These are phyloP conservation scores for Capronia americana DNA, from an alignment of 2,329 filamentous ascomycete genomes.

Conservation along the genomic window DNA sequence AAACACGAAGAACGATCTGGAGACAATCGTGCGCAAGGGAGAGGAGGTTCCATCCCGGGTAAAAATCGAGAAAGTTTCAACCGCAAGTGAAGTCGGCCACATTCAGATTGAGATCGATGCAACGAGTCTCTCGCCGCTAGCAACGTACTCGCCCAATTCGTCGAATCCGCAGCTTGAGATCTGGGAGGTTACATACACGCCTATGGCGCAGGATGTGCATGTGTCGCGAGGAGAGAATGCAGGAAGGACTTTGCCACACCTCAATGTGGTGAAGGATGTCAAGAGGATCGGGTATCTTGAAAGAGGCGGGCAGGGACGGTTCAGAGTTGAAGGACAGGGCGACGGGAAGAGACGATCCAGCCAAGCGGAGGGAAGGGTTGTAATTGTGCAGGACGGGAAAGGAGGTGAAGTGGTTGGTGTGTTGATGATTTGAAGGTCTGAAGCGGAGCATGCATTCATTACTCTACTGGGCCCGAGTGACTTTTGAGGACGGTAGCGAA, in stretches of 20 bases:
- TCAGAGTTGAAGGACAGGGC: neutral
- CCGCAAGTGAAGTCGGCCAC: neutral
- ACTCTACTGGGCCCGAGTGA: too few species aligned
- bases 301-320: neutral
- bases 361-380: slow-evolving; percentile 46
- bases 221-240: slow-evolving; percentile 17
- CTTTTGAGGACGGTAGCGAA: too few species aligned
- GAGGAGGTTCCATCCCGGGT: neutral
- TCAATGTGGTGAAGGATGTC: slow-evolving; percentile 22
- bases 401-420: neutral
- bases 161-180: slow-evolving; percentile 9
- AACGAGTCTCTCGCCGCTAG: neutral
- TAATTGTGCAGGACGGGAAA: slow-evolving; percentile 21
- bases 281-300: slow-evolving; percentile 10
- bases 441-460: too few species aligned
- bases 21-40: slow-evolving; percentile 7
- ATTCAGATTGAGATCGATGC: slow-evolving; percentile 8
- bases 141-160: neutral
- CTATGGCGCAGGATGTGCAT: slow-evolving; percentile 16
- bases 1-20: slow-evolving; percentile 17
- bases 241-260: slow-evolving; percentile 18
- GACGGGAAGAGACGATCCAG: neutral
- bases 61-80: neutral
- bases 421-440: neutral
- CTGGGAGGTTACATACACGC: slow-evolving; percentile 16